Evolutionary conservation across 805 yeast species (phyloP).

Genomic region (Wickerhamiella cacticola): DNA sequence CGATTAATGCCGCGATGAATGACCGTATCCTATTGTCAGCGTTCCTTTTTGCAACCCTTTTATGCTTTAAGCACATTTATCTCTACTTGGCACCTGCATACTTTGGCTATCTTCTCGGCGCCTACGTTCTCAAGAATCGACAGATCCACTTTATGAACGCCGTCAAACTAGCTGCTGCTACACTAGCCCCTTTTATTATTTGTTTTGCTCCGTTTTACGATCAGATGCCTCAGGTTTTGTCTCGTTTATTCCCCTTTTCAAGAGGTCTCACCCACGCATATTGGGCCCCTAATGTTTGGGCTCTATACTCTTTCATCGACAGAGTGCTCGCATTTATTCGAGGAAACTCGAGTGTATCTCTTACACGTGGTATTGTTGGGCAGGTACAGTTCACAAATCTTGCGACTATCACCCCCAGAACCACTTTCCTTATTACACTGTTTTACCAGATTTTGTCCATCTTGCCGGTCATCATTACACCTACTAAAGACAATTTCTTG

Average conservation of each 20-base stretch:
- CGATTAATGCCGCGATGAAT: slow-evolving; percentile 59
- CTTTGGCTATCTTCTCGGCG: slow-evolving; percentile 63
- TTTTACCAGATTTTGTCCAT: slow-evolving; percentile 73
- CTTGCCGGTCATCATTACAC: slow-evolving; percentile 48
- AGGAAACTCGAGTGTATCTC: slow-evolving; percentile 30
- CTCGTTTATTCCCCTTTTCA: slow-evolving; percentile 80
- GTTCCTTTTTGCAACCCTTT: slow-evolving; percentile 54
- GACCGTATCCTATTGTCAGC: slow-evolving; percentile 43
- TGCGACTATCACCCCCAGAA: slow-evolving; percentile 66
- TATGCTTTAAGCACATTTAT: slow-evolving; percentile 92
- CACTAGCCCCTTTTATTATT: slow-evolving; percentile 41
- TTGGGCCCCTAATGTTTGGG: slow-evolving; percentile 99
- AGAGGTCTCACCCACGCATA: slow-evolving; percentile 95
- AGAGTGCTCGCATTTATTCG: slow-evolving; percentile 37
- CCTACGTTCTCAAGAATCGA: slow-evolving; percentile 31
- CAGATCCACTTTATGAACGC: slow-evolving; percentile 48
- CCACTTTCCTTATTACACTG: slow-evolving; percentile 69
- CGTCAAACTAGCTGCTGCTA: slow-evolving; percentile 54
- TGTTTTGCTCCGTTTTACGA: slow-evolving; percentile 74
- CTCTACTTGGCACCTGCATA: slow-evolving; percentile 90
- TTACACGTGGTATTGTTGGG: slow-evolving; percentile 83
- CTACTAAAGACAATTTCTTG: slow-evolving; percentile 64
- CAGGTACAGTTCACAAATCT: slow-evolving; percentile 72
- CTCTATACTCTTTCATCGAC: slow-evolving; percentile 75
- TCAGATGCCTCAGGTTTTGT: slow-evolving; percentile 51